Evolutionary conservation across 495 filamentous ascomycete species (phyloP), one percentile per base, ranked within the genome.

Genomic region (Evansstolkia leycettana): DNA sequence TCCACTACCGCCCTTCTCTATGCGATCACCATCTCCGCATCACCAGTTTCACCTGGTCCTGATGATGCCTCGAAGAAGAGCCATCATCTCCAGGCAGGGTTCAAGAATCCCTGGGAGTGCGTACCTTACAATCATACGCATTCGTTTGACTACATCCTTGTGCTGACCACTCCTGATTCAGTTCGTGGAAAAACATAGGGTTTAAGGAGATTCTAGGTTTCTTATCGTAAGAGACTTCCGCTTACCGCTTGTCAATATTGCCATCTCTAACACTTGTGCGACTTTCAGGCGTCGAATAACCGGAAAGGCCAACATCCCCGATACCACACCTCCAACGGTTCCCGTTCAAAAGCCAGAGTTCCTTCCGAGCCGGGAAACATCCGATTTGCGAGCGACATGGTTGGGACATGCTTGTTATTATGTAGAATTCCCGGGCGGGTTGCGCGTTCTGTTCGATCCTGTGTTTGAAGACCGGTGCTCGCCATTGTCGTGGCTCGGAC

Each of bases 321-420:
- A 76, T 47, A 82, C 72, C 8, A 78, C 67, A 2, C 72, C 72
- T 12, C 79, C 73, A 13, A 81, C 74, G 2, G 75, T 88, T 11
- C 62, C 76, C 2, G 74, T 88, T 14, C 69, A 67, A 38, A 71
- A 70, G 39, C 85, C 88, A 2, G 56, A 65, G 17, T 92, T 94
- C 52, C 71, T 86, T 16, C 58, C 72, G 1, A 65, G 56, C 26
- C 75, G 75, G 35, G 54, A 55, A 16, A 73, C 77, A 3, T 45
- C 50, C 27, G 65, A 58, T 9, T 73, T 98, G 6, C 79, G 89
- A 13, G 87, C 89, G 26, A 98, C 90, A 20, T 98, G 90, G 90
- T 74, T 98, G 3, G 90, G 90, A 7, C 90, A 98, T 58, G 87
- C 90, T 1, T 94, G 85, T 60, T 94, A 86, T 56, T 84, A 82